Evolutionary conservation across 2,329 filamentous ascomycete genomes (phyloP), one percentile per base, ranked within the genome.

Genomic region (Canariomyces notabilis): DNA sequence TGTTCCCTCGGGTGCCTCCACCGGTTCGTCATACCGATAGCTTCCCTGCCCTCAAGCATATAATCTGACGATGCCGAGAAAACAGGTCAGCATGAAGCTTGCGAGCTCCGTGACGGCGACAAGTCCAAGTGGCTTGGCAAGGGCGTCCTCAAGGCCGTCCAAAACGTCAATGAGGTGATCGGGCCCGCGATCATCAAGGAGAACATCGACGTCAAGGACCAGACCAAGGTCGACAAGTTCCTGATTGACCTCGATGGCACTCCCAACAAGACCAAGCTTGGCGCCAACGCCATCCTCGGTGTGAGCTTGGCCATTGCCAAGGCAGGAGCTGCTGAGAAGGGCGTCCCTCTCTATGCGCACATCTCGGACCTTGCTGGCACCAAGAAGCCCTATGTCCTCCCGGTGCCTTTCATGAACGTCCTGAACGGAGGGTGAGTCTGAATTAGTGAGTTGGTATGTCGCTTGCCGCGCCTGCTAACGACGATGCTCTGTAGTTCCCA

Each of bases 1-100:
- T 68, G 91, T 97, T 55, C 91, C 91, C 64, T 96, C 90, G 58
- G 91, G 91, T 70, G 91, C 91, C 64, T 96, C 91, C 62, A 96
- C 90, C 64, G 89, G 86, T 90, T 70, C 66, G 83, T 77, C 45
- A 16, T 6, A 39, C 48, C 35, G 20, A 26, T 40, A 40, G 45
- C 51, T 44, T 53, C 36, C 50, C 47, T 39, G 49, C 48, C 15
- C 31, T 12, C 7, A 2, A 20, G 18, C 49, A 45, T 48, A 43
- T 50, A 48, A 39, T 35, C 52, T 51, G 49, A 56, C 44, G 31
- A 52, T 22, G 53, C 46, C 60, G 44, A 41, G 39, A 39, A 53
- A 31, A 60, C 61, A 89, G 87, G 88, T 64, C 85, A 90, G 72
- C 87, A 94, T 72, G 88, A 94, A 76, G 89, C 88, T 67, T 85